Percentiles rank a stretch among this genome's conserved stretches.
phyloP scores from a whole-genome alignment of 2,329 filamentous ascomycete species.

The Fonsecaea pugnacius region DNA sequence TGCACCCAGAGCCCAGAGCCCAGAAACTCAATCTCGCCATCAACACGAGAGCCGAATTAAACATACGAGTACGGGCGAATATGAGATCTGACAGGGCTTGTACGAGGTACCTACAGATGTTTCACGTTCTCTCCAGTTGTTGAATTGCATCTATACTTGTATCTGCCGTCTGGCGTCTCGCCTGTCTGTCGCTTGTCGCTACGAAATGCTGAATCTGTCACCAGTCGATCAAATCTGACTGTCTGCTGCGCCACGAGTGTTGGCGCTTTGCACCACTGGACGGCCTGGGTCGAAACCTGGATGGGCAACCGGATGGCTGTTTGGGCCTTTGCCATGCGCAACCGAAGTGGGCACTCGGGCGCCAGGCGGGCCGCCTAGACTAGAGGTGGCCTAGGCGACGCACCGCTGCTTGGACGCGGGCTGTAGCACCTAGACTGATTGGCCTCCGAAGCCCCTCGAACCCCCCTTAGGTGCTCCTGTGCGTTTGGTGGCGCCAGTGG shows the following conservation, averaged over 20 bases:
- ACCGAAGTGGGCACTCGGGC: not conserved
- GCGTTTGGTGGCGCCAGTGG: not conserved
- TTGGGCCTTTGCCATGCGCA: conserved; percentile 9
- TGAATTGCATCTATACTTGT: not conserved
- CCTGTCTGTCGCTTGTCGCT: conserved; percentile 4
- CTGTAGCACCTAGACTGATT: conserved; percentile 2
- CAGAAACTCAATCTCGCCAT: not conserved
- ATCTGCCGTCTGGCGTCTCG: not conserved
- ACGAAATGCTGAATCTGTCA: not conserved
- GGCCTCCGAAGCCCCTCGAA: not conserved
- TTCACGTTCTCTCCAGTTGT: not conserved
- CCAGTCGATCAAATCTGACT: not conserved
- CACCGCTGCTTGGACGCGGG: conserved; percentile 11
- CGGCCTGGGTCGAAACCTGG: not conserved
- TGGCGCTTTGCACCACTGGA: not conserved
- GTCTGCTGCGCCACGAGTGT: conserved; percentile 4
- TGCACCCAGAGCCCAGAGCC: not conserved
- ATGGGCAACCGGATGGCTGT: not conserved
- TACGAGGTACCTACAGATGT: not conserved
- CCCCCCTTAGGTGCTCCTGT: not conserved
- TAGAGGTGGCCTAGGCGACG: conserved; percentile 10
- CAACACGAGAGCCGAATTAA: not conserved
- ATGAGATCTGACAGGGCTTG: not conserved
- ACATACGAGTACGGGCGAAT: too few species aligned
- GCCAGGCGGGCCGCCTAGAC: conserved; percentile 12